Evolutionary conservation across 768 basidiomycete genomes (phyloP).

Genomic region (Pilatotrama ljubarskyi): DNA sequence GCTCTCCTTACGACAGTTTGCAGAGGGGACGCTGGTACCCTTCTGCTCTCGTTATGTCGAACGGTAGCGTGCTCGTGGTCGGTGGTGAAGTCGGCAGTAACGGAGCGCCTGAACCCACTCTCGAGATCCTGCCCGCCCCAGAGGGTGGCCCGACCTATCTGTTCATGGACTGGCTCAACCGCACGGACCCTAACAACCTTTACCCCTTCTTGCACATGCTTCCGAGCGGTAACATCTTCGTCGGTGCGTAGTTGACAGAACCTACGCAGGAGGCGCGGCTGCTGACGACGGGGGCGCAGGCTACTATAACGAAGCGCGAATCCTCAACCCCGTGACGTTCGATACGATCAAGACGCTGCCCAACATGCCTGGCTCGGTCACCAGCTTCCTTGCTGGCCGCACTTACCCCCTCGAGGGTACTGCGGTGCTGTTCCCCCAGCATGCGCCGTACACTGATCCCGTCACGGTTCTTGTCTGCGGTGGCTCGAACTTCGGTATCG

Average conservation of each 20-base stretch:
- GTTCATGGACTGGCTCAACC: slow-evolving; percentile 62
- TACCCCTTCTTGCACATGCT: slow-evolving; percentile 78
- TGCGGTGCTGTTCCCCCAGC: slow-evolving; percentile 66
- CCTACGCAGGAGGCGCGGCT: not conserved
- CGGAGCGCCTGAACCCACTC: slow-evolving; percentile 60
- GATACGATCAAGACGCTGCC: slow-evolving; percentile 59
- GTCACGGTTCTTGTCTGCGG: slow-evolving; percentile 73
- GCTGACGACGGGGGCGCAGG: slow-evolving; percentile 36
- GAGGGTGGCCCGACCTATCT: slow-evolving; percentile 60
- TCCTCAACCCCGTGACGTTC: slow-evolving; percentile 68
- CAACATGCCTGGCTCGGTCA: slow-evolving; percentile 75
- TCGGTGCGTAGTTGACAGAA: slow-evolving; percentile 45
- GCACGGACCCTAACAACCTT: slow-evolving; percentile 79
- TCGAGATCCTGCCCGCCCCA: slow-evolving; percentile 72
- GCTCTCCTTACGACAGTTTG: not conserved
- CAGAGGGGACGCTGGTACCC: slow-evolving; percentile 75
- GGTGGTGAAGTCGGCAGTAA: slow-evolving; percentile 78
- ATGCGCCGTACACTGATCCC: slow-evolving; percentile 73
- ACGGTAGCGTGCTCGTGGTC: slow-evolving; percentile 72
- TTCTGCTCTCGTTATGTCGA: slow-evolving; percentile 64
- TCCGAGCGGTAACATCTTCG: slow-evolving; percentile 68
- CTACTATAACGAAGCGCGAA: slow-evolving; percentile 81
- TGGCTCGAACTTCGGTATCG: slow-evolving; percentile 60
- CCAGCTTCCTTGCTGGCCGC: slow-evolving; percentile 69
- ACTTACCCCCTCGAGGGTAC: slow-evolving; percentile 79